Conservation (phyloP, 2,329 filamentous ascomycete species). For the Calonectria honghensis region DNA sequence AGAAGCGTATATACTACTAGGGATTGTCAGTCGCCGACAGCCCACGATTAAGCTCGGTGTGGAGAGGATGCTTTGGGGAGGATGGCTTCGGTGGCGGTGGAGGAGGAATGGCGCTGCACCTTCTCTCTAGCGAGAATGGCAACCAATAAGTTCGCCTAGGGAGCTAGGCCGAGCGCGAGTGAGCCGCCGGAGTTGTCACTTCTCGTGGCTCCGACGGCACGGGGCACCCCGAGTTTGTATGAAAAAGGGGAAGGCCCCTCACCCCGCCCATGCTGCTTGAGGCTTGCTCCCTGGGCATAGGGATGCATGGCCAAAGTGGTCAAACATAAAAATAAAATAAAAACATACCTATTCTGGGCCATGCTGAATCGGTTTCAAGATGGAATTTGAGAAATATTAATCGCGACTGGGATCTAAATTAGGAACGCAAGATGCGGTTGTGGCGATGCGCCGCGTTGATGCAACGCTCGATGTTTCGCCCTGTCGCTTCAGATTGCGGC, state of each 20-base stretch:
- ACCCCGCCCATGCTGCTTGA: conserved; percentile 45
- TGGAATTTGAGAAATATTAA: conserved; percentile 30
- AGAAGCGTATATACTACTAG: conserved; percentile 72
- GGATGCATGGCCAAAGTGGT: conserved; percentile 25
- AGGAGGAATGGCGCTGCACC: conserved; percentile 21
- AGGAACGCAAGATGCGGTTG: conserved; percentile 25
- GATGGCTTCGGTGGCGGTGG: conserved; percentile 25
- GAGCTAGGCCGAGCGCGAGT: conserved; percentile 25
- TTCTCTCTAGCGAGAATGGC: conserved; percentile 27
- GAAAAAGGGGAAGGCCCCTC: conserved; percentile 33
- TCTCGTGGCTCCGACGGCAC: conserved; percentile 21
- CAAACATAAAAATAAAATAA: conserved; percentile 5
- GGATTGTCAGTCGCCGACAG: conserved; percentile 45
- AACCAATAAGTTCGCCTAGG: conserved; percentile 25
- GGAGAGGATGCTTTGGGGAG: conserved; percentile 8
- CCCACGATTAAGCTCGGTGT: conserved; percentile 14
- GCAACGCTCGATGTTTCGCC: conserved; percentile 40
- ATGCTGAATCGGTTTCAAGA: conserved; percentile 51
- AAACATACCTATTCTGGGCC: conserved; percentile 60
- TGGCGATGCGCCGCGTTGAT: conserved; percentile 38
- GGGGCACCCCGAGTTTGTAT: conserved; percentile 23
- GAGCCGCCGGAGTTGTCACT: conserved; percentile 16
- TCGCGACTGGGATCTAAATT: conserved; percentile 34
- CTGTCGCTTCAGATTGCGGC: conserved; percentile 38
- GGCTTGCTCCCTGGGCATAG: conserved; percentile 34